These are phyloP conservation scores for Ilyonectria robusta DNA, from an alignment of 2,329 filamentous ascomycete species.

Conservation along the genomic window DNA sequence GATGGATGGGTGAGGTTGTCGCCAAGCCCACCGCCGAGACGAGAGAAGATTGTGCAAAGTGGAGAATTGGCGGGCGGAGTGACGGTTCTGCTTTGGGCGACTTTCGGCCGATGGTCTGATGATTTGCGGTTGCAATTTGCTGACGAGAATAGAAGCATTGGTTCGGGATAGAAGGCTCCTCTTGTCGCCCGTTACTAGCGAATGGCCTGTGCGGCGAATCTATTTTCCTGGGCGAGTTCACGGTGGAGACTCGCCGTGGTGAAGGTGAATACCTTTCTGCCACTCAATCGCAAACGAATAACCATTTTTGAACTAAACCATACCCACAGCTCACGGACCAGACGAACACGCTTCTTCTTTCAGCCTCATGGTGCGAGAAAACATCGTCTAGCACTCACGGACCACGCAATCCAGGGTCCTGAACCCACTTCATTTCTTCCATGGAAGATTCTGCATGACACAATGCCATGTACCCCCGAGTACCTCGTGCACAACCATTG, in stretches of 20 bases:
- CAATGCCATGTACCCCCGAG: conserved; percentile 18
- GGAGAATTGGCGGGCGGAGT: neutral
- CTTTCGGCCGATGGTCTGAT: conserved; percentile 22
- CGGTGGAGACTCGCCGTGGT: conserved; percentile 10
- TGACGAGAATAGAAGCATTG: conserved; percentile 7
- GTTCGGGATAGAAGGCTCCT: conserved; percentile 6
- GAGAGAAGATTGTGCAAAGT: neutral
- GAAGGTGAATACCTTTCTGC: neutral
- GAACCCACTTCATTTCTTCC: conserved; percentile 15
- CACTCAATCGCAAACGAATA: conserved; percentile 4
- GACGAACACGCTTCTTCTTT: conserved; percentile 8
- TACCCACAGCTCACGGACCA: conserved; percentile 25
- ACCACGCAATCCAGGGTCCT: conserved; percentile 15
- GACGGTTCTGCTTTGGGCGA: conserved; percentile 1
- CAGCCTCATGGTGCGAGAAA: conserved; percentile 27
- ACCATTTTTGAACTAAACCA: conserved; percentile 10
- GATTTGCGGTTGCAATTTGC: conserved; percentile 14
- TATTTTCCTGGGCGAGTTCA: conserved; percentile 22
- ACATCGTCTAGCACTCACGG: conserved; percentile 14
- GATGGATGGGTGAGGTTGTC: conserved; percentile 23
- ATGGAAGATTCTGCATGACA: conserved; percentile 13
- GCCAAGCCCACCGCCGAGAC: conserved; percentile 1
- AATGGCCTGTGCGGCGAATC: conserved; percentile 33
- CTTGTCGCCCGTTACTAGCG: neutral
- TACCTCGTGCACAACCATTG: conserved; percentile 7